Percentiles rank a stretch among this genome's conserved stretches.
Evolutionary conservation across 2,329 filamentous ascomycete genomes (phyloP).

Genomic region (Periconia macrospinosa): DNA sequence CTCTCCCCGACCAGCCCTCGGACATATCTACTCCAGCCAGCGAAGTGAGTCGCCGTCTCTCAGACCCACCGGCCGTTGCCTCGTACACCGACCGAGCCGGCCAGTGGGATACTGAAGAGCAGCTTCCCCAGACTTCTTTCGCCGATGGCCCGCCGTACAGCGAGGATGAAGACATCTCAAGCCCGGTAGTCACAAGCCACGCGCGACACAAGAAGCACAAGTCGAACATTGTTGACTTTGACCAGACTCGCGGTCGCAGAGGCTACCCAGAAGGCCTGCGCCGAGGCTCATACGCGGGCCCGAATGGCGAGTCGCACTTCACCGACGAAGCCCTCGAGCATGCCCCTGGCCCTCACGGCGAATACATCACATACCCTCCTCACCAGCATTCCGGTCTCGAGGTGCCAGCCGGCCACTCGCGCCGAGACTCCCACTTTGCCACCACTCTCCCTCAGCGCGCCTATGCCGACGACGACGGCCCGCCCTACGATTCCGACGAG

Average conservation of each 20-base stretch:
- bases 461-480: constrained; percentile 44
- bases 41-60: constrained; percentile 74
- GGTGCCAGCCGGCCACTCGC: constrained; percentile 34
- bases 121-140: constrained; percentile 80
- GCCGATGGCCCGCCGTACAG: constrained; percentile 84
- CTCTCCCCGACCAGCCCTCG: constrained; percentile 78
- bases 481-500: constrained; percentile 49
- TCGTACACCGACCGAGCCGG: constrained; percentile 70
- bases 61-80: constrained; percentile 69
- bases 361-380: constrained; percentile 77
- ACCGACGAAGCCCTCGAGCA: constrained; percentile 67
- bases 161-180: constrained; percentile 93
- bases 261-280: constrained; percentile 37
- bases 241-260: constrained; percentile 39
- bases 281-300: constrained; percentile 50
- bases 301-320: constrained; percentile 73
- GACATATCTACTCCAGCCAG: constrained; percentile 83
- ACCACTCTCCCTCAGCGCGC: constrained; percentile 48
- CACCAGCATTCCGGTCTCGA: constrained; percentile 38
- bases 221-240: constrained; percentile 45
- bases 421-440: constrained; percentile 60
- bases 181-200: constrained; percentile 76
- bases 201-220: constrained; percentile 83
- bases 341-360: constrained; percentile 74
- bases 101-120: constrained; percentile 64